Conservation (phyloP, 441 rosid genomes). For the Gossypium schwendimanii region DNA sequence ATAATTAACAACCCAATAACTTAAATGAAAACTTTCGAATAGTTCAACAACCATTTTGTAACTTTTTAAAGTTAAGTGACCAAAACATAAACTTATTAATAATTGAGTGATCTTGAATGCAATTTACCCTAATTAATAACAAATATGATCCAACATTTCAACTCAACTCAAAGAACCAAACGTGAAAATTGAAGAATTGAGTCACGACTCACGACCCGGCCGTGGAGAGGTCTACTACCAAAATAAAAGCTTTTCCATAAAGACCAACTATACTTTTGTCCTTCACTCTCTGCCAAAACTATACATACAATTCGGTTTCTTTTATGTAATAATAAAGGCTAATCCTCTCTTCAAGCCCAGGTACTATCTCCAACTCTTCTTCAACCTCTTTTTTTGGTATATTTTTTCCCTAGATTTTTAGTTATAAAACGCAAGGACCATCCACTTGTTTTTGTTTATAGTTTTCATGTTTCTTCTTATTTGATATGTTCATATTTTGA, state of each 20-base stretch:
- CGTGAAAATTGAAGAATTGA: too few species aligned
- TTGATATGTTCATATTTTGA: not conserved
- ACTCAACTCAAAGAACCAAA: too few species aligned
- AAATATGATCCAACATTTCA: too few species aligned
- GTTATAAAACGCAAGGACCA: not conserved
- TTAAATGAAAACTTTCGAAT: too few species aligned
- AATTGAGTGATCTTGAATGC: too few species aligned
- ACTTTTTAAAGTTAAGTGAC: too few species aligned
- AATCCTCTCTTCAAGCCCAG: slow-evolving; percentile 23
- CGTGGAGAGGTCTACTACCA: too few species aligned
- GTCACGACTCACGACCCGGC: too few species aligned
- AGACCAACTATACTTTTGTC: slow-evolving; percentile 18
- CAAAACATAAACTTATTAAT: too few species aligned
- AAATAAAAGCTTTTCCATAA: slow-evolving; percentile 19
- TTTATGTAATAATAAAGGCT: slow-evolving; percentile 14
- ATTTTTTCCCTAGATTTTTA: slow-evolving; percentile 2
- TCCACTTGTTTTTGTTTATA: not conserved
- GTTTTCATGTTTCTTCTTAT: slow-evolving; percentile 8
- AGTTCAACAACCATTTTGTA: too few species aligned
- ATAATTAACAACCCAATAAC: too few species aligned
- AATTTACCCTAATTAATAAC: too few species aligned
- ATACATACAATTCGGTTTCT: slow-evolving; percentile 8
- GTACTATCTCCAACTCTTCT: slow-evolving; percentile 15
- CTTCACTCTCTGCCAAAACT: not conserved
- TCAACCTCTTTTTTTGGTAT: not conserved